Conservation (phyloP, 106 monocot genomes). For the Phalaenopsis equestris region DNA sequence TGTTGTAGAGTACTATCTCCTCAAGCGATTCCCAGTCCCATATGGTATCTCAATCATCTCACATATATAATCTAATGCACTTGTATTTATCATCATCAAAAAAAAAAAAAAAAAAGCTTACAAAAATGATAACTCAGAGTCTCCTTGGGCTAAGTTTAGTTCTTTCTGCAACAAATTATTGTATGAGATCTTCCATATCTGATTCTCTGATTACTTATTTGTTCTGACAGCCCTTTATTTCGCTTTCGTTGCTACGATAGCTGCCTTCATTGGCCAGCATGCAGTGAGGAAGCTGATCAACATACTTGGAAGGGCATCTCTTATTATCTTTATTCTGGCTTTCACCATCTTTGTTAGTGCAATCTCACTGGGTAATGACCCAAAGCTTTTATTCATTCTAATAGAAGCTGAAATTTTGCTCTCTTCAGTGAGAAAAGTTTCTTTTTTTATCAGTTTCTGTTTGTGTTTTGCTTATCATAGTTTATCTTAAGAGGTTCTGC, state of each 20-base stretch:
- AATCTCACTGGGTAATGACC: slow-evolving; percentile 45
- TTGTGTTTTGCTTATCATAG: neutral
- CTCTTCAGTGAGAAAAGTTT: neutral
- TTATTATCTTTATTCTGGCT: slow-evolving; percentile 63
- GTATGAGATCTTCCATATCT: too few species aligned
- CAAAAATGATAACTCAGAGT: too few species aligned
- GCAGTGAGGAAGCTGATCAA: slow-evolving; percentile 51
- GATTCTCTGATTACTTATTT: neutral
- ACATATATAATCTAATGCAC: neutral
- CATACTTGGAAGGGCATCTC: slow-evolving; percentile 55
- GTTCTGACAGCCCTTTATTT: slow-evolving; percentile 41
- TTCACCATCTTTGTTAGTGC: slow-evolving; percentile 71
- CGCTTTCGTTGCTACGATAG: slow-evolving; percentile 26
- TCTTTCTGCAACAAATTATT: neutral
- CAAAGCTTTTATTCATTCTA: neutral
- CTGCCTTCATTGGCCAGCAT: slow-evolving; percentile 52
- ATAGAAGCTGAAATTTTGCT: neutral
- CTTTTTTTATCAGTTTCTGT: neutral
- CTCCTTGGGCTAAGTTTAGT: too few species aligned
- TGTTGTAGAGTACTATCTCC: slow-evolving; percentile 56
- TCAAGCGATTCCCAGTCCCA: slow-evolving; percentile 51
- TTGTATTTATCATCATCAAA: too few species aligned
- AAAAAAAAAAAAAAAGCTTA: too few species aligned
- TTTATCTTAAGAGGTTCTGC: neutral
- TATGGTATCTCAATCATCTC: slow-evolving; percentile 24